Conservation (phyloP, 2,329 filamentous ascomycete species). For the Cercospora janseana region DNA sequence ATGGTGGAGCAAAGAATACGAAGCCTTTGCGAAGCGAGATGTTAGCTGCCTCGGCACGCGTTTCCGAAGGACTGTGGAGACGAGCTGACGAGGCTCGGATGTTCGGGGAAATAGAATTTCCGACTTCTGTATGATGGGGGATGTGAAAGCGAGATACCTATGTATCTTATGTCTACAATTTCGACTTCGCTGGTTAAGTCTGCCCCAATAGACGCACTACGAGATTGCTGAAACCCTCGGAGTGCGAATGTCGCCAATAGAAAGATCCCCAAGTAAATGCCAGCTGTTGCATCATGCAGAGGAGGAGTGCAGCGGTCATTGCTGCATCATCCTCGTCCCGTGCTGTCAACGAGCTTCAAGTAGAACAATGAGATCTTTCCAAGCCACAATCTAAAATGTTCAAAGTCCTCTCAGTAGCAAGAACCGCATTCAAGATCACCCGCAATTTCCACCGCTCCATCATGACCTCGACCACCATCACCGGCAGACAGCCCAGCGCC, state of each 20-base stretch:
- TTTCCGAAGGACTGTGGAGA: too few relatives aligned
- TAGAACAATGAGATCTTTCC: not conserved
- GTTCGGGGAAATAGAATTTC: too few relatives aligned
- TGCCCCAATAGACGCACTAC: too few relatives aligned
- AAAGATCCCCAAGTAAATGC: not conserved
- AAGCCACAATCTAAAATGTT: not conserved
- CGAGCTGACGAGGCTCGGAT: too few relatives aligned
- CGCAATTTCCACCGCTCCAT: not conserved
- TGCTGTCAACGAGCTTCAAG: not conserved
- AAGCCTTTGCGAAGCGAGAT: not conserved
- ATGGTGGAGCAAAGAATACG: too few relatives aligned
- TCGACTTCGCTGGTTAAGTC: too few relatives aligned
- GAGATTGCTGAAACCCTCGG: too few relatives aligned
- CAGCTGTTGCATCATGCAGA: not conserved
- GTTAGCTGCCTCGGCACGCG: not conserved
- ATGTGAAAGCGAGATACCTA: too few relatives aligned
- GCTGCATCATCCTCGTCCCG: not conserved
- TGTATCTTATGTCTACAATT: too few relatives aligned
- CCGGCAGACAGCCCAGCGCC: conserved; percentile 21
- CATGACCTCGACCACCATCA: conserved; percentile 11
- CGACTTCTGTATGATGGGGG: too few relatives aligned
- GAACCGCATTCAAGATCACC: not conserved
- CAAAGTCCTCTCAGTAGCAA: not conserved
- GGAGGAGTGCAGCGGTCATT: not conserved
- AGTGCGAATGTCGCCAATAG: too few relatives aligned